Evolutionary conservation across 257 asterid species (phyloP).

Genomic region (Nicotiana noctiflora): DNA sequence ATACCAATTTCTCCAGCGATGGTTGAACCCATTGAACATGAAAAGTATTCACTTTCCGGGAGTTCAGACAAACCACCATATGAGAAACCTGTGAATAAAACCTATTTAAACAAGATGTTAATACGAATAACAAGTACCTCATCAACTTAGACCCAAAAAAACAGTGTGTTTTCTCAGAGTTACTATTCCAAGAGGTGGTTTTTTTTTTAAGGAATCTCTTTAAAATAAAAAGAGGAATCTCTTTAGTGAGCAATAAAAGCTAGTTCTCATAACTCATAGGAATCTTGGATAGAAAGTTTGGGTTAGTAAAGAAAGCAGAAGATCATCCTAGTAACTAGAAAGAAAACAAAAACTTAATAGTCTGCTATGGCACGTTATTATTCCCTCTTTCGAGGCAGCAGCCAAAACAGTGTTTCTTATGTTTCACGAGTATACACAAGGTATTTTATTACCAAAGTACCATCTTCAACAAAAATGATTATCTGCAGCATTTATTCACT

Average conservation of each 20-base stretch:
- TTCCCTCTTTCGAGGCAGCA: background rate
- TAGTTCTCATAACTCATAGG: background rate
- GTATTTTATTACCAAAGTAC: background rate
- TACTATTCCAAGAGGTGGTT: background rate
- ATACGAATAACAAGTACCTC: constrained; percentile 18
- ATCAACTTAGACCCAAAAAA: constrained; percentile 14
- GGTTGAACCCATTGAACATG: constrained; percentile 96
- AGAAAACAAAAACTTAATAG: background rate
- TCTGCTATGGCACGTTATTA: background rate
- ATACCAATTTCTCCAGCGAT: constrained; percentile 97
- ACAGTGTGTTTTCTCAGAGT: background rate
- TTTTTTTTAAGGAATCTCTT: background rate
- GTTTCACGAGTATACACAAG: background rate
- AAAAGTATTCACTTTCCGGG: constrained; percentile 73
- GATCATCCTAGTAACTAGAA: background rate
- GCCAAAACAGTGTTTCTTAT: background rate
- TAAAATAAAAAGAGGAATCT: background rate
- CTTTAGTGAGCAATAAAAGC: background rate
- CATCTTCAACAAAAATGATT: background rate
- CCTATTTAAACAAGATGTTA: constrained; percentile 59
- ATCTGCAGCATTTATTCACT: background rate
- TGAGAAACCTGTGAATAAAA: constrained; percentile 88
- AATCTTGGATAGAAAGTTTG: background rate
- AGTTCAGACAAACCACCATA: constrained; percentile 94
- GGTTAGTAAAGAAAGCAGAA: background rate